phyloP scores from a whole-genome alignment of 1,284 basidiomycete species.

The Sutorius eximius region DNA sequence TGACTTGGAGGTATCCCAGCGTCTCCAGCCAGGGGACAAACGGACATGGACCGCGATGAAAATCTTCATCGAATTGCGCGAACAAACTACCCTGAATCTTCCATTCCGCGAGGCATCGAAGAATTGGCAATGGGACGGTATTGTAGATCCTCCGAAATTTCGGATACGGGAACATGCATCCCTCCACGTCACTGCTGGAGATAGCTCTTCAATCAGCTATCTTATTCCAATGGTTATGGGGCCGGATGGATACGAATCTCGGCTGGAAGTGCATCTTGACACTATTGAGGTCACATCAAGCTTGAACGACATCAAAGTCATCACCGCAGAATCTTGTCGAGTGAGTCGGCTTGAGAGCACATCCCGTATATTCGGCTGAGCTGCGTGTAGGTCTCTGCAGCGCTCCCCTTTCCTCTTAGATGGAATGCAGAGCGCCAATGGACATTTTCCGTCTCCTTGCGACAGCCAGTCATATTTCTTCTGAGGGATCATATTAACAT shows the following conservation, averaged over 20 bases:
- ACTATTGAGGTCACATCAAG: constrained; percentile 77
- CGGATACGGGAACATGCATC: constrained; percentile 66
- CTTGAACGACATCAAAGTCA: constrained; percentile 80
- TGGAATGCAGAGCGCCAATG: constrained; percentile 78
- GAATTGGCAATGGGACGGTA: constrained; percentile 86
- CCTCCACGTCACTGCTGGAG: constrained; percentile 74
- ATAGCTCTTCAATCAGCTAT: constrained; percentile 82
- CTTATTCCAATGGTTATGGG: constrained; percentile 79
- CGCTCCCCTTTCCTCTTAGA: constrained; percentile 61
- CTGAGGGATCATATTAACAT: constrained; percentile 92
- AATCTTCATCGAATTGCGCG: constrained; percentile 77
- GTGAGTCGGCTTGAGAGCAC: constrained; percentile 40
- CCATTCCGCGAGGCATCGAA: constrained; percentile 89
- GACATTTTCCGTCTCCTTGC: constrained; percentile 70
- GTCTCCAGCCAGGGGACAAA: constrained; percentile 71
- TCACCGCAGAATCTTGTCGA: constrained; percentile 74
- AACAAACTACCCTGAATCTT: constrained; percentile 73
- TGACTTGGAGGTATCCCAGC: constrained; percentile 54
- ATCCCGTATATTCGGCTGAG: constrained; percentile 2
- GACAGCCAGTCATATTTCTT: constrained; percentile 71
- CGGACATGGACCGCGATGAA: constrained; percentile 80
- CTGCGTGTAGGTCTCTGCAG: constrained; percentile 54
- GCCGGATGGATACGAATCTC: constrained; percentile 72
- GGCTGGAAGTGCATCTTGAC: constrained; percentile 81
- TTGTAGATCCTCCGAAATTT: constrained; percentile 47